Evolutionary conservation across 2,329 filamentous ascomycete genomes (phyloP), one percentile per base, ranked within the genome.

Genomic region (Apiospora pterosperma): DNA sequence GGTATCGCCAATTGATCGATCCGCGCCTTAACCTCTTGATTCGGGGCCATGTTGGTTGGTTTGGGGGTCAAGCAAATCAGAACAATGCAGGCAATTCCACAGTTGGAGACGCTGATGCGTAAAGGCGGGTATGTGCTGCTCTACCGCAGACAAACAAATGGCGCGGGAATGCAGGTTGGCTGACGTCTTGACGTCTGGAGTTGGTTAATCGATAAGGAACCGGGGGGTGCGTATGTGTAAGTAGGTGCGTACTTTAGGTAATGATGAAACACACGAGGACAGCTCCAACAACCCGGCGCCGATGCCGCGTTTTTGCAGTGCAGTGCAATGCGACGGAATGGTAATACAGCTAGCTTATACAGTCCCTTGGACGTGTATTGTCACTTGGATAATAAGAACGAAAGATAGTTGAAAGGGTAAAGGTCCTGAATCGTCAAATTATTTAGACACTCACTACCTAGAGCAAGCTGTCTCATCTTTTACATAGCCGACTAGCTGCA

Each of bases 1-100:
- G 86, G 84, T 64, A 80, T 75, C 62, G 83, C 79, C 64, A 92
- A 79, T 75, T 89, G 85, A 68, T 79, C 76, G 70, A 84, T 79
- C 68, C 78, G 77, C 44, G 82, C 79, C 63, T 74, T 68, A 38
- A 72, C 73, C 55, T 80, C 76, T 67, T 69, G 63, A 38, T 75
- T 71, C 64, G 76, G 74, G 62, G 76, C 72, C 75, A 81, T 80
- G 62, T 52, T 67, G 59, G 52, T 31, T 55, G 28, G 48, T 11
- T 34, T 12, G 25, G 44, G 28, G 16, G n/a, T n/a, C 8, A 16
- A 4, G 48, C 16, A 55, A 55, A 12, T 28, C 48, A n/a, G 28
- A 28, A 10, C 19, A 16, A 19, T 34, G 31, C 21, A 34, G 28
- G 48, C 48, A 34, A n/a, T 34, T n/a, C 5, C 19, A 28, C 48